A percentile compares a stretch with the other conserved stretches of the same genome.
Evolutionary conservation across 805 yeast genomes (phyloP).

Genomic region (Monosporozyma solicola): DNA sequence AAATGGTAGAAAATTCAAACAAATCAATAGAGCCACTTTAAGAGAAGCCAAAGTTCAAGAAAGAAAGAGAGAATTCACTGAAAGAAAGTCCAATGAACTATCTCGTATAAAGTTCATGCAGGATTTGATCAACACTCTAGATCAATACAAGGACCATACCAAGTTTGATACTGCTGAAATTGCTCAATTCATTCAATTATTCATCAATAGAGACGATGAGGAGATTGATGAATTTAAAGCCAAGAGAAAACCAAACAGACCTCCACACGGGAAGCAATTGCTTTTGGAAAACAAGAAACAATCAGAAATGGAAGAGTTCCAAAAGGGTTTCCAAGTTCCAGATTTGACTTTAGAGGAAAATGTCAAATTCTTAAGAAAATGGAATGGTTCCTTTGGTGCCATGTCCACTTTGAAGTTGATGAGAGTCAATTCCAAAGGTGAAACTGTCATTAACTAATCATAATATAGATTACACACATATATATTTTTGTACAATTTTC

Average conservation of each 20-base stretch:
- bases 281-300: conserved; percentile 52
- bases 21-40: conserved; percentile 74
- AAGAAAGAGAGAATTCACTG: conserved; percentile 48
- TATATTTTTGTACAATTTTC: neutral
- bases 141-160: conserved; percentile 31
- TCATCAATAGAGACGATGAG: conserved; percentile 60
- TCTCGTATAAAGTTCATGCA: conserved; percentile 53
- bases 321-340: conserved; percentile 65
- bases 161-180: conserved; percentile 46
- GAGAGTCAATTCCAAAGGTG: conserved; percentile 22
- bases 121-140: conserved; percentile 38
- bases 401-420: conserved; percentile 50
- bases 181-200: conserved; percentile 51
- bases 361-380: conserved; percentile 50
- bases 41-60: conserved; percentile 64
- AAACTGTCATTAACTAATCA: conserved; percentile 17
- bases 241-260: conserved; percentile 81
- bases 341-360: conserved; percentile 54
- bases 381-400: conserved; percentile 84
- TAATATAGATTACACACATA: neutral
- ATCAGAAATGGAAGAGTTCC: conserved; percentile 52
- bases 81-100: conserved; percentile 52
- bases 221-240: conserved; percentile 56
- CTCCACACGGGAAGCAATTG: conserved; percentile 64
- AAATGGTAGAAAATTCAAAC: conserved; percentile 80